phyloP scores from a whole-genome alignment of 2,329 filamentous ascomycete species.

The Botrytis porri region DNA sequence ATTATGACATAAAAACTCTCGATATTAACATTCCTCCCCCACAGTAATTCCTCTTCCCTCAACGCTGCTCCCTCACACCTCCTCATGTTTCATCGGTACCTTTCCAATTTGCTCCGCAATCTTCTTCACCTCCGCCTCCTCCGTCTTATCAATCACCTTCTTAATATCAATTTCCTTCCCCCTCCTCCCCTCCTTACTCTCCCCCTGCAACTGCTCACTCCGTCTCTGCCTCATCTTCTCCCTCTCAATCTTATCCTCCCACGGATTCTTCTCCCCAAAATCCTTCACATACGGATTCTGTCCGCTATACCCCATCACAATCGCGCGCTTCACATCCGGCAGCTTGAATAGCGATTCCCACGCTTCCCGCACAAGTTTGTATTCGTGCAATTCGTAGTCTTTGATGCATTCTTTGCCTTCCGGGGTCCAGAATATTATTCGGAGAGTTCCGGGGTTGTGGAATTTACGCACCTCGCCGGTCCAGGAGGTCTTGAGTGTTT shows the following conservation, averaged over 20 bases:
- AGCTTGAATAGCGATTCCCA: constrained; percentile 29
- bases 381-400: constrained; percentile 33
- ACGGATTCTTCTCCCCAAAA: constrained; percentile 25
- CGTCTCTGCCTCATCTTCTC: constrained; percentile 20
- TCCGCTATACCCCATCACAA: constrained; percentile 31
- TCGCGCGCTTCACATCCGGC: constrained; percentile 29
- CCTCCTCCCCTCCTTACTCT: constrained; percentile 16
- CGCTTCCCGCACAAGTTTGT: constrained; percentile 28
- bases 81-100: constrained; percentile 2
- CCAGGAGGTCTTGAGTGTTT: constrained; percentile 28
- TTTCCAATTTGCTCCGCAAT: constrained; percentile 18
- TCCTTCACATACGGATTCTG: constrained; percentile 33
- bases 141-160: constrained; percentile 2
- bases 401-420: constrained; percentile 30
- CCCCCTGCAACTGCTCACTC: not conserved
- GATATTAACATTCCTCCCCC: not conserved
- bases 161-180: not conserved
- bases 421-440: constrained; percentile 32
- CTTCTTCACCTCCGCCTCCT: constrained; percentile 16
- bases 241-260: constrained; percentile 26
- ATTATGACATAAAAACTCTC: not conserved
- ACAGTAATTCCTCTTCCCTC: not conserved
- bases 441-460: constrained; percentile 28
- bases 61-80: not conserved
- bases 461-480: constrained; percentile 32